Percentiles rank a stretch among this genome's conserved stretches.
Evolutionary conservation across 257 asterid genomes (phyloP).

Genomic region (Forsythia suspensa): DNA sequence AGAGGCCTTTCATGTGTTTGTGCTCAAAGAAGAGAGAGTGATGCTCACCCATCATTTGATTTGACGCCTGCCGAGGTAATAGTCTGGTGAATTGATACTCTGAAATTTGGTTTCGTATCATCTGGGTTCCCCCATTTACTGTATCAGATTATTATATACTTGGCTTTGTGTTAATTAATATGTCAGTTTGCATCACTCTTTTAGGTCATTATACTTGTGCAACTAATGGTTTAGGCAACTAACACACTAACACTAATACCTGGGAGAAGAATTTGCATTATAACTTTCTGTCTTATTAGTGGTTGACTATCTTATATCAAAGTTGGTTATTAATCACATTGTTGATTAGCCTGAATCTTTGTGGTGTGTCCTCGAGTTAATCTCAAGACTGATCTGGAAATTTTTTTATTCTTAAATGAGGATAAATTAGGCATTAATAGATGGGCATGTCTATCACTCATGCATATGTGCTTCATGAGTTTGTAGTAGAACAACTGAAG

Average conservation of each 20-base stretch:
- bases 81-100: neutral
- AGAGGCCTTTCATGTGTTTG: slow-evolving; percentile 97
- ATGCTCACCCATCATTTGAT: slow-evolving; percentile 89
- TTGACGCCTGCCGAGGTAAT: slow-evolving; percentile 84
- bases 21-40: slow-evolving; percentile 89
- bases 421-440: neutral
- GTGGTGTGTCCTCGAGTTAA: neutral
- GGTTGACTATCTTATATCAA: neutral
- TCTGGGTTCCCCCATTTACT: neutral
- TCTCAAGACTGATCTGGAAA: neutral
- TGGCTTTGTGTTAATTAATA: neutral
- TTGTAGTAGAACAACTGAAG: slow-evolving; percentile 5
- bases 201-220: neutral
- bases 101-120: neutral
- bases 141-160: neutral
- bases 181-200: neutral
- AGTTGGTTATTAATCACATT: neutral
- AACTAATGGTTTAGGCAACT: neutral
- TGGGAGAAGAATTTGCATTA: neutral
- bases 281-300: neutral
- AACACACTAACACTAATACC: neutral
- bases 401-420: neutral
- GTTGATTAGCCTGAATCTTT: neutral
- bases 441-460: neutral
- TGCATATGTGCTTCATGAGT: slow-evolving; percentile 18